Conservation (phyloP, 768 basidiomycete genomes). For the Suillus subalutaceus region DNA sequence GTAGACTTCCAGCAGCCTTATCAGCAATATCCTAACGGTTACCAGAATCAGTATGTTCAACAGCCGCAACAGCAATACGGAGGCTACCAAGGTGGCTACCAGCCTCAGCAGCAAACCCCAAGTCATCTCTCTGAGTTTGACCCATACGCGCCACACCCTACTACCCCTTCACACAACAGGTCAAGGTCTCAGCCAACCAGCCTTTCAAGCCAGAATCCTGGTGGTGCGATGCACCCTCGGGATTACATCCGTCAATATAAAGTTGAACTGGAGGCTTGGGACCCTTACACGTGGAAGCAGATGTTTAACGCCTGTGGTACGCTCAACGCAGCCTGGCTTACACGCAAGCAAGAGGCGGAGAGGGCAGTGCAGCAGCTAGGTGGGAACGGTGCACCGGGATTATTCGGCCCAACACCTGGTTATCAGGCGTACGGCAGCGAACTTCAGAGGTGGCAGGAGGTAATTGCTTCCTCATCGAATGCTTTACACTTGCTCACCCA, state of each 20-base stretch:
- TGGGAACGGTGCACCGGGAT: conserved; percentile 35
- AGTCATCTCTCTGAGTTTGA: conserved; percentile 43
- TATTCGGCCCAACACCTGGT: conserved; percentile 33
- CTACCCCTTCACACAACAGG: conserved; percentile 16
- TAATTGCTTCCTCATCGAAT: conserved; percentile 36
- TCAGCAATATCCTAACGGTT: conserved; percentile 25
- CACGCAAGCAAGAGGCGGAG: conserved; percentile 58
- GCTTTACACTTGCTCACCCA: conserved; percentile 15
- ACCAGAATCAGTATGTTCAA: conserved; percentile 27
- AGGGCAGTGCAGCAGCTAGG: conserved; percentile 48
- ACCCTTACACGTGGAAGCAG: conserved; percentile 72
- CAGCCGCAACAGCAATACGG: conserved; percentile 26
- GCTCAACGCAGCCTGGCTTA: conserved; percentile 68
- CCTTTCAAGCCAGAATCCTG: conserved; percentile 22
- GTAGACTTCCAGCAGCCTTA: conserved; percentile 15
- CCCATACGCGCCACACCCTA: conserved; percentile 35
- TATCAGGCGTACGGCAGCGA: conserved; percentile 51
- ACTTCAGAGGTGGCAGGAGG: conserved; percentile 57
- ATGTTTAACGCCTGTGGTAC: conserved; percentile 61
- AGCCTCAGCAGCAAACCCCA: conserved; percentile 23
- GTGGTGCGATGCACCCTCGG: conserved; percentile 59
- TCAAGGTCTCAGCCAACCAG: neutral
- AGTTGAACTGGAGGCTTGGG: conserved; percentile 71
- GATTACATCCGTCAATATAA: conserved; percentile 70
- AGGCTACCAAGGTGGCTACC: conserved; percentile 31